A percentile compares a stretch with the other conserved stretches of the same genome.
Conservation (phyloP, 208 protist species). For the Phytomonas sp. region DNA sequence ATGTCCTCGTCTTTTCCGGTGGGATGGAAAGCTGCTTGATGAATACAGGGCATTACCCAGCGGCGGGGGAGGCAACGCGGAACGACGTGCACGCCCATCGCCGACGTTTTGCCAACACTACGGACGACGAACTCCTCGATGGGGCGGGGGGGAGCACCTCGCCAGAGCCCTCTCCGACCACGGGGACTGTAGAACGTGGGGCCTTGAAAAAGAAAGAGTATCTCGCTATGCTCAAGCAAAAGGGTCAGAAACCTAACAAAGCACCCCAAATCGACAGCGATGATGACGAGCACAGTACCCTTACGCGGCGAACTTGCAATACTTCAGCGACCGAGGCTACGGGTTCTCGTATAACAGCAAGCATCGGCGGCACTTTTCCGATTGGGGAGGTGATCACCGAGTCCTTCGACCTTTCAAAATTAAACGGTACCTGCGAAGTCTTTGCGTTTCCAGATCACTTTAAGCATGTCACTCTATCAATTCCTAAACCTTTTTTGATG, state of each 20-base stretch:
- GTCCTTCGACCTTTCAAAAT: constrained; percentile 69
- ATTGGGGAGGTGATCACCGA: constrained; percentile 89
- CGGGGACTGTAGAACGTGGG: constrained; percentile 20
- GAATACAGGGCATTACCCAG: constrained; percentile 82
- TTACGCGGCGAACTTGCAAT: neutral
- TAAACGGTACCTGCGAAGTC: constrained; percentile 69
- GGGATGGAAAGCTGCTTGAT: constrained; percentile 82
- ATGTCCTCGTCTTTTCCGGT: constrained; percentile 58
- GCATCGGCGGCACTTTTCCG: constrained; percentile 86
- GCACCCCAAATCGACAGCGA: constrained; percentile 22
- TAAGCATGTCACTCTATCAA: constrained; percentile 65
- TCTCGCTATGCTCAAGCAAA: constrained; percentile 48
- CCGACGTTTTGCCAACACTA: constrained; percentile 30
- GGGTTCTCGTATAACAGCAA: constrained; percentile 61
- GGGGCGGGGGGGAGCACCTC: constrained; percentile 4
- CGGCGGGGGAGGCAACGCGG: constrained; percentile 42
- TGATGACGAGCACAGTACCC: constrained; percentile 19
- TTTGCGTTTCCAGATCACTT: constrained; percentile 79
- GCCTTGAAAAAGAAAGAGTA: constrained; percentile 78
- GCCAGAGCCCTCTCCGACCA: neutral
- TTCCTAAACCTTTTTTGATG: constrained; percentile 57
- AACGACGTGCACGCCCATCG: constrained; percentile 59
- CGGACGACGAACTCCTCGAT: neutral
- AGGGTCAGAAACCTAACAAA: constrained; percentile 44
- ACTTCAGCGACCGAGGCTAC: constrained; percentile 3